These are phyloP conservation scores for Syncephalastrum sp. DNA, from an alignment of 371 early-diverging fungal genomes.

Conservation along the genomic window DNA sequence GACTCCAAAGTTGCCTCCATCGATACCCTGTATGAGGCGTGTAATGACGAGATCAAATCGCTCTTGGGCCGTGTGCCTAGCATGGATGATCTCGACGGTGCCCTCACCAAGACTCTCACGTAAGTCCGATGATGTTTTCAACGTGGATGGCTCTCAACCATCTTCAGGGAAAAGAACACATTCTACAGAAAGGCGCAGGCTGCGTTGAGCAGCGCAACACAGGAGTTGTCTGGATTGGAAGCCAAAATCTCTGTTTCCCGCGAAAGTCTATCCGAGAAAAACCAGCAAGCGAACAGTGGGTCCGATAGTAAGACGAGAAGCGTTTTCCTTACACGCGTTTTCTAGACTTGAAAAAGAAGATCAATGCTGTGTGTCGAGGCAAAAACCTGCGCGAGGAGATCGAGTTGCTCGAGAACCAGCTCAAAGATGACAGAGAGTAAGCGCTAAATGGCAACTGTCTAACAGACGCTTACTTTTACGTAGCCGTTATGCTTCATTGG, in stretches of 20 bases:
- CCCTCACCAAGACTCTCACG: neutral
- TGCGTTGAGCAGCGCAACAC: constrained; percentile 1
- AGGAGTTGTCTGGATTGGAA: constrained; percentile 34
- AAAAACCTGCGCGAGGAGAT: constrained; percentile 24
- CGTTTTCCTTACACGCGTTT: neutral
- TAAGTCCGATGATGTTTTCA: neutral
- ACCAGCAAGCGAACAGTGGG: constrained; percentile 22
- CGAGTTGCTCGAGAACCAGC: constrained; percentile 10
- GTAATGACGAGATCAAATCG: constrained; percentile 27
- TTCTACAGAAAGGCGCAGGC: neutral
- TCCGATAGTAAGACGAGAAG: neutral
- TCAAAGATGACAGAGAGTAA: constrained; percentile 26
- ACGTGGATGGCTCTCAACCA: neutral
- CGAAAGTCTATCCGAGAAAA: constrained; percentile 14
- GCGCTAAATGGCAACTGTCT: neutral
- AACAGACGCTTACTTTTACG: neutral
- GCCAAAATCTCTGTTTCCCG: constrained; percentile 41
- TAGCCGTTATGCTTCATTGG: constrained; percentile 20
- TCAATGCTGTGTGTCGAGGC: constrained; percentile 24
- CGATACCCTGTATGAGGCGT: constrained; percentile 19
- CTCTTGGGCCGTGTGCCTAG: constrained; percentile 26
- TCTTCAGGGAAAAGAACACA: neutral
- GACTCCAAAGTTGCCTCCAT: constrained; percentile 29
- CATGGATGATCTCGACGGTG: constrained; percentile 24
- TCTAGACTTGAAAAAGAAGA: constrained; percentile 16